Evolutionary conservation across 2,329 filamentous ascomycete genomes (phyloP).

Genomic region (Alternaria sp.): DNA sequence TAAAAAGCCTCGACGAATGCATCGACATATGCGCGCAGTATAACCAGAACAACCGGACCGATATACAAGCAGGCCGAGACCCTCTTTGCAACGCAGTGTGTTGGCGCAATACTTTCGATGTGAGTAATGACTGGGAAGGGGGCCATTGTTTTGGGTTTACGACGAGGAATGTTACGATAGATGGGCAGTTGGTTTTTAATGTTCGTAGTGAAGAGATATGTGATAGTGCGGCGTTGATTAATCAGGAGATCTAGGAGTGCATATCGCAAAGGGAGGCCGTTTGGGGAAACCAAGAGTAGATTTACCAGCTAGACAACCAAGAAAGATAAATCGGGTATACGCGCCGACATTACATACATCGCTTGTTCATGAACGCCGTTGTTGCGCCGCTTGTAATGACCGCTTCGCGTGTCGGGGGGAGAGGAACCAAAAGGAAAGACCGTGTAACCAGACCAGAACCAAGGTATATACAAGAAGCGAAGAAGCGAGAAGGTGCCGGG

Average conservation of each 20-base stretch:
- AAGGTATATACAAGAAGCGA: constrained; percentile 9
- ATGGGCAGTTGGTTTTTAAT: neutral
- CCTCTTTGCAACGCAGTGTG: neutral
- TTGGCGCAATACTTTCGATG: neutral
- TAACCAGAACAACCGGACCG: neutral
- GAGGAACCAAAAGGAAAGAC: neutral
- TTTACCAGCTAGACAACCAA: neutral
- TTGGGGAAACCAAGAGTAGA: neutral
- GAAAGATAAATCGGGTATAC: constrained; percentile 21
- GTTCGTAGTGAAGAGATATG: too few relatives aligned
- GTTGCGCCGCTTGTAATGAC: neutral
- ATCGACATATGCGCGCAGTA: neutral
- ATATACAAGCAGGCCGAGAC: neutral
- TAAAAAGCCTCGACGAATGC: neutral
- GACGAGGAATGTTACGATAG: neutral
- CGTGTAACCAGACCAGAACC: neutral
- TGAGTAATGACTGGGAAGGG: neutral
- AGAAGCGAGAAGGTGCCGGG: neutral
- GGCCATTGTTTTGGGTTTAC: neutral
- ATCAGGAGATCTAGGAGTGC: neutral
- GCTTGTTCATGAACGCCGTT: constrained; percentile 7
- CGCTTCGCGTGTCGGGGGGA: neutral
- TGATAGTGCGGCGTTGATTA: neutral
- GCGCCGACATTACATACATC: constrained; percentile 14
- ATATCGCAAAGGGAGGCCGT: too few relatives aligned